phyloP scores from a whole-genome alignment of 257 asterid species.

The Solanum medicagineum region DNA sequence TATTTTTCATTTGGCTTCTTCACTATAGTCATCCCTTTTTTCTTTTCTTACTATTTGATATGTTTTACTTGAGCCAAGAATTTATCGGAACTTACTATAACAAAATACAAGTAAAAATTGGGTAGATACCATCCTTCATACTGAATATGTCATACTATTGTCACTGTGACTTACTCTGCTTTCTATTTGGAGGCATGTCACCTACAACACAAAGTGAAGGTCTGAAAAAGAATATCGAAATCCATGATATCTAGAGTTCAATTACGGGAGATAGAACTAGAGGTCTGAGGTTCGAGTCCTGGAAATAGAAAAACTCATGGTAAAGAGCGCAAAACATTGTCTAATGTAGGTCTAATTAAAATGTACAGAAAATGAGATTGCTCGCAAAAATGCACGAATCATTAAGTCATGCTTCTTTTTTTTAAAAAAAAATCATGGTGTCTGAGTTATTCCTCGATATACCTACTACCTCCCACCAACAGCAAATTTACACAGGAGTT shows the following conservation, averaged over 20 bases:
- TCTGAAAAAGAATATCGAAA: background rate
- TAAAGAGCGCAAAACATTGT: background rate
- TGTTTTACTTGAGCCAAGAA: no score
- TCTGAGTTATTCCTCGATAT: background rate
- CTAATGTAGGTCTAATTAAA: background rate
- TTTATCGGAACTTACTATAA: no score
- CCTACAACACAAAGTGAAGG: constrained; percentile 17
- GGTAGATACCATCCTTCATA: no score
- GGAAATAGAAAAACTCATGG: background rate
- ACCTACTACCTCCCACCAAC: background rate
- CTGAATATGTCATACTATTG: background rate
- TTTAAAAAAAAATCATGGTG: background rate
- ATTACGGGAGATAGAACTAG: background rate
- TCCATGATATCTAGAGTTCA: background rate
- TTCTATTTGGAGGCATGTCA: constrained; percentile 22
- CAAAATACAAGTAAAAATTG: no score
- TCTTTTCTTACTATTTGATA: no score
- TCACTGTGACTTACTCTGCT: constrained; percentile 17
- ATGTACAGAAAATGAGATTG: background rate
- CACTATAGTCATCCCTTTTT: no score
- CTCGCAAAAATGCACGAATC: background rate
- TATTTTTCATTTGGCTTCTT: no score
- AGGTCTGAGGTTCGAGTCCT: background rate
- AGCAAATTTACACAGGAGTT: background rate
- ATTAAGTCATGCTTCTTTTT: background rate